Conservation (phyloP, 2,329 filamentous ascomycete genomes). For the Ceratocystis ficicola region DNA sequence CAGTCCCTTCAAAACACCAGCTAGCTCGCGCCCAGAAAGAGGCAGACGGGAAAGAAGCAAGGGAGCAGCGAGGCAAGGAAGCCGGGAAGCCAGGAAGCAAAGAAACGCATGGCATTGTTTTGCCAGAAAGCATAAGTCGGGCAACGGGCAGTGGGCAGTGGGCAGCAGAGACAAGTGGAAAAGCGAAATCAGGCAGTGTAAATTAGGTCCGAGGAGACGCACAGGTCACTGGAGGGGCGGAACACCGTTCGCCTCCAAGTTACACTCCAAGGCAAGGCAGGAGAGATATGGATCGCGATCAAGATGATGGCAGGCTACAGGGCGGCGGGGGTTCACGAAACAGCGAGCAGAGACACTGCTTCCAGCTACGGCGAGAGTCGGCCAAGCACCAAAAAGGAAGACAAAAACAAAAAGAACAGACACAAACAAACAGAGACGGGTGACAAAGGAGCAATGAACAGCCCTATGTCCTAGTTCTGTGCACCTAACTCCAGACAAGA, state of each 20-base stretch:
- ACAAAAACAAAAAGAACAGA: not conserved
- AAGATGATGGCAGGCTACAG: not conserved
- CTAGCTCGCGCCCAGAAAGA: too few relatives aligned
- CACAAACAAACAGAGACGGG: not conserved
- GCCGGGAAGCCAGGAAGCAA: too few relatives aligned
- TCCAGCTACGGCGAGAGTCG: too few relatives aligned
- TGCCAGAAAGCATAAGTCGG: too few relatives aligned
- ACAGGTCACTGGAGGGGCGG: not conserved
- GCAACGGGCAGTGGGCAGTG: not conserved
- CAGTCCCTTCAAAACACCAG: too few relatives aligned
- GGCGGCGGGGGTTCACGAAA: not conserved
- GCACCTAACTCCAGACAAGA: not conserved
- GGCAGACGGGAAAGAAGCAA: too few relatives aligned
- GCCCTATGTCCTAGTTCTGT: not conserved
- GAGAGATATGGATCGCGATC: not conserved
- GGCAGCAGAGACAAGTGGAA: not conserved
- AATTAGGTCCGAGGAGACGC: conserved; percentile 1
- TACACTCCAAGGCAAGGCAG: not conserved
- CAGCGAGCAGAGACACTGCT: not conserved
- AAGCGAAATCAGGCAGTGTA: conserved; percentile 1
- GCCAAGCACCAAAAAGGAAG: not conserved
- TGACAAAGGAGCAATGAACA: not conserved
- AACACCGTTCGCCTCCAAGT: conserved; percentile 1
- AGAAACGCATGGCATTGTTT: too few relatives aligned
- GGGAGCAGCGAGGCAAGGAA: too few relatives aligned